Evolutionary conservation across 2,329 filamentous ascomycete species (phyloP).

Genomic region (Ilyonectria robusta): DNA sequence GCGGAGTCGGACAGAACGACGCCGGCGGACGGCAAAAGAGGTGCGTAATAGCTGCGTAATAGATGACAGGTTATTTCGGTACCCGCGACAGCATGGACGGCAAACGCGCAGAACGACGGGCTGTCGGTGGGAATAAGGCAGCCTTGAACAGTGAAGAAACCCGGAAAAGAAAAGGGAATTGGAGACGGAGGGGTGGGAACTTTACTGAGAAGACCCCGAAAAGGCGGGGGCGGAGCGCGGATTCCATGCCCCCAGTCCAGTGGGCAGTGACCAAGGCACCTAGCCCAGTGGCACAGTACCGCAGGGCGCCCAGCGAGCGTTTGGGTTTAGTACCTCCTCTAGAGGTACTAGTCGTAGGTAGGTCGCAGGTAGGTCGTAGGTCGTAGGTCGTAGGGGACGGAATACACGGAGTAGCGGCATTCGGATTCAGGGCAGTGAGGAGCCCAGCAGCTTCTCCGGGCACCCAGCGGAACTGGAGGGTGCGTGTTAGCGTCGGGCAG

Average conservation of each 20-base stretch:
- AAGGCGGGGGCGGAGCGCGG: constrained; percentile 47
- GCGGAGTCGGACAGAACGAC: constrained; percentile 23
- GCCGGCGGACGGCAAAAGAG: background rate
- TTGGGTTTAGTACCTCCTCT: constrained; percentile 14
- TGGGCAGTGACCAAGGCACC: constrained; percentile 17
- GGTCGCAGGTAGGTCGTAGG: background rate
- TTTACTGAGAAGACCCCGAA: constrained; percentile 34
- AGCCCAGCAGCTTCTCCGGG: background rate
- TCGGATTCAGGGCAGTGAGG: background rate
- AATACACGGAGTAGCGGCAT: background rate
- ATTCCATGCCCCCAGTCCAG: constrained; percentile 17
- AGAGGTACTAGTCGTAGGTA: background rate
- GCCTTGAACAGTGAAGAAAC: constrained; percentile 33
- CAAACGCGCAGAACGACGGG: constrained; percentile 14
- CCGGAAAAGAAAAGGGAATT: constrained; percentile 49
- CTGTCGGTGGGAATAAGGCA: constrained; percentile 43
- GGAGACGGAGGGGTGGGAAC: constrained; percentile 40
- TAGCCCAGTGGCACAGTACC: constrained; percentile 19
- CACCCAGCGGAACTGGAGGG: background rate
- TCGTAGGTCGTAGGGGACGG: background rate
- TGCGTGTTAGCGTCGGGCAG: constrained; percentile 9
- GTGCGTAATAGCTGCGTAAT: background rate
- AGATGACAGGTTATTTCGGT: background rate
- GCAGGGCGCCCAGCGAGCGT: constrained; percentile 3
- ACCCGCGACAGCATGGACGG: constrained; percentile 4